Evolutionary conservation across 78 protist species (phyloP), one percentile per base, ranked within the genome.

Genomic region (Dictyostelium brefeldianum): DNA sequence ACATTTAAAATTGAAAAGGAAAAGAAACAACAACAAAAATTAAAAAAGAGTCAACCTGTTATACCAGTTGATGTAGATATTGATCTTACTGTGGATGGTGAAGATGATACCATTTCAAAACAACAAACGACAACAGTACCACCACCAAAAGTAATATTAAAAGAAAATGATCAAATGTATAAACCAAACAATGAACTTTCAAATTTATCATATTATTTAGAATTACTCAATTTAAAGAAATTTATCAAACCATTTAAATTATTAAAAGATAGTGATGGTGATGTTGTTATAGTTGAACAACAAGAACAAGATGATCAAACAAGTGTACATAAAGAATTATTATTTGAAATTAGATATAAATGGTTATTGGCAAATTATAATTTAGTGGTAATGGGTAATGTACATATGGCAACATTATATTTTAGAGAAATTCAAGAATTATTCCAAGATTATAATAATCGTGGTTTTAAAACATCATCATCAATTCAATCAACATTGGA

Each of bases 281-380:
- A 67, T 25, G 20, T 29, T 12, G 5, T 1, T 11, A 51, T 51
- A 12, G 15, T 3, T 8, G 56, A 51, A 4, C n/a, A 51, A 51
- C 10, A 51, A 51, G 5, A 20, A 9, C 4, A 8, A 27, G 25
- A 14, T 20, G 14, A n/a, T 4, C 27, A 8, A 25, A 11, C 17
- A 1, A 57, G 1, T 20, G 11, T 67, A 29, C 18, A 29, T 4
- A 50, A 85, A 11, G 92, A 85, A n/a, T 29, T 31, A 15, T 14
- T n/a, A 22, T 85, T 31, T 56, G 29, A 29, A 18, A 75, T 85
- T 59, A 53, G 92, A 47, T 85, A 20, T 56, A 22, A 78, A 20
- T 78, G 83, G 83, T 20, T 78, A 56, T 36, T 54, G 56, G 51
- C 70, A 36, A 78, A 36, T 4, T 78, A 78, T 56, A 54, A 31